These are phyloP conservation scores for Suillus subluteus DNA, from an alignment of 768 basidiomycete genomes.

Conservation along the genomic window DNA sequence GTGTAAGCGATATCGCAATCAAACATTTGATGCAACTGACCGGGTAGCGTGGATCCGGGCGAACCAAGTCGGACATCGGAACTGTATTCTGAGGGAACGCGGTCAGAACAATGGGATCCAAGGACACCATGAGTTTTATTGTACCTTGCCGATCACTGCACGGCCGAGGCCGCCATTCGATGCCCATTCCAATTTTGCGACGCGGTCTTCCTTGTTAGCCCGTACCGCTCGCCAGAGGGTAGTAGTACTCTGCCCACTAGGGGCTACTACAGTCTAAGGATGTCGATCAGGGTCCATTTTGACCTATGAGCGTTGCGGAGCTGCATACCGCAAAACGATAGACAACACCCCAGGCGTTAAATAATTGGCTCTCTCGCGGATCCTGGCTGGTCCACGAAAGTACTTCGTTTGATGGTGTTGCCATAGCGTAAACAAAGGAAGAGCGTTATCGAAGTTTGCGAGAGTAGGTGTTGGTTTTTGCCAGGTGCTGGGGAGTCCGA, in stretches of 20 bases:
- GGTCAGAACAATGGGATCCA: slow-evolving; percentile 24
- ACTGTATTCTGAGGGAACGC: slow-evolving; percentile 60
- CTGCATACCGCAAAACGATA: slow-evolving; percentile 76
- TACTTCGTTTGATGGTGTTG: slow-evolving; percentile 62
- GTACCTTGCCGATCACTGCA: slow-evolving; percentile 83
- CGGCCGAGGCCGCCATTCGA: slow-evolving; percentile 82
- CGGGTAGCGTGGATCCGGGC: slow-evolving; percentile 62
- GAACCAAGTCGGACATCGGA: slow-evolving; percentile 84
- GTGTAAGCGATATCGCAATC: slow-evolving; percentile 17
- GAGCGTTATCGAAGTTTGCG: slow-evolving; percentile 35
- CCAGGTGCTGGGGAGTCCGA: slow-evolving; percentile 27
- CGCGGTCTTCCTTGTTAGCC: slow-evolving; percentile 83
- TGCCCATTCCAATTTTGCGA: slow-evolving; percentile 88
- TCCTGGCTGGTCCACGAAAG: slow-evolving; percentile 89
- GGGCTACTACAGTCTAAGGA: slow-evolving; percentile 61
- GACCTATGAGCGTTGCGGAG: slow-evolving; percentile 20
- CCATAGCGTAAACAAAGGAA: slow-evolving; percentile 46
- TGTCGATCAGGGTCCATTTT: slow-evolving; percentile 30
- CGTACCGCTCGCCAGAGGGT: slow-evolving; percentile 83
- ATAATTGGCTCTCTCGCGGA: slow-evolving; percentile 80
- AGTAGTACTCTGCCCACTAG: slow-evolving; percentile 71
- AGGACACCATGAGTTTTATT: slow-evolving; percentile 24
- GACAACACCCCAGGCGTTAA: slow-evolving; percentile 79
- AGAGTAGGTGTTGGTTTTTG: slow-evolving; percentile 33
- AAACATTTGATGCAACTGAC: slow-evolving; percentile 43